Conservation (phyloP, 352 stramenopile genomes). For the Halophytophthora batemanensis region DNA sequence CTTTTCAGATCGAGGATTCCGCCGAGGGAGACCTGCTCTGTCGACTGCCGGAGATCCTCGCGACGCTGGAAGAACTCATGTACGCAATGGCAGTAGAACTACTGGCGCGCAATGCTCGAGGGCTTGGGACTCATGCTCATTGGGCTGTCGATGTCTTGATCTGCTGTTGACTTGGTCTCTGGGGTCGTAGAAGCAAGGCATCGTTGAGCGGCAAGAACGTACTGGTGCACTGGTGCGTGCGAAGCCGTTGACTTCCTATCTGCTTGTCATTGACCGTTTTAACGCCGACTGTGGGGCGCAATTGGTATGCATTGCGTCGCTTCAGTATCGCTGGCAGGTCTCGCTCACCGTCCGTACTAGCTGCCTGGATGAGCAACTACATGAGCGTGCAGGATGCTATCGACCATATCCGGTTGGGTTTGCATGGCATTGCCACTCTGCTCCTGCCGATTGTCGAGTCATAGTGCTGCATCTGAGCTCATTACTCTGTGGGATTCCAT, state of each 20-base stretch:
- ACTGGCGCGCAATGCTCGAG: background rate
- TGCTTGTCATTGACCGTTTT: background rate
- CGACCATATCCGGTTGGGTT: constrained; percentile 40
- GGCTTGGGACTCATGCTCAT: background rate
- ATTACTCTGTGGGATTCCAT: background rate
- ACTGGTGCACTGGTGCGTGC: constrained; percentile 64
- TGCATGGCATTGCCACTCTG: background rate
- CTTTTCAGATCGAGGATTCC: constrained; percentile 51
- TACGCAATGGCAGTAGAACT: constrained; percentile 10
- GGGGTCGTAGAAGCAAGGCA: constrained; percentile 25
- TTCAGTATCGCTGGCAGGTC: constrained; percentile 64
- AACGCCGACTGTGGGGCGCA: background rate
- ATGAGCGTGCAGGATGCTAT: constrained; percentile 32
- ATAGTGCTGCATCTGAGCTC: background rate
- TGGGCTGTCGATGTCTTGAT: background rate
- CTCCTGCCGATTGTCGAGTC: background rate
- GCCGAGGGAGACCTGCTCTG: constrained; percentile 45
- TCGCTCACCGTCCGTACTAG: constrained; percentile 50
- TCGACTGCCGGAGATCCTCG: constrained; percentile 41
- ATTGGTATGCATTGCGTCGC: background rate
- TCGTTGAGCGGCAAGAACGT: constrained; percentile 39
- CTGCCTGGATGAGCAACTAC: constrained; percentile 41
- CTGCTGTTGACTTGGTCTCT: background rate
- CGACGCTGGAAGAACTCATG: constrained; percentile 30
- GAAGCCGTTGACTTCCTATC: background rate